Evolutionary conservation across 805 yeast species (phyloP), one percentile per base, ranked within the genome.

Genomic region (Diddensiella transvaalensis): DNA sequence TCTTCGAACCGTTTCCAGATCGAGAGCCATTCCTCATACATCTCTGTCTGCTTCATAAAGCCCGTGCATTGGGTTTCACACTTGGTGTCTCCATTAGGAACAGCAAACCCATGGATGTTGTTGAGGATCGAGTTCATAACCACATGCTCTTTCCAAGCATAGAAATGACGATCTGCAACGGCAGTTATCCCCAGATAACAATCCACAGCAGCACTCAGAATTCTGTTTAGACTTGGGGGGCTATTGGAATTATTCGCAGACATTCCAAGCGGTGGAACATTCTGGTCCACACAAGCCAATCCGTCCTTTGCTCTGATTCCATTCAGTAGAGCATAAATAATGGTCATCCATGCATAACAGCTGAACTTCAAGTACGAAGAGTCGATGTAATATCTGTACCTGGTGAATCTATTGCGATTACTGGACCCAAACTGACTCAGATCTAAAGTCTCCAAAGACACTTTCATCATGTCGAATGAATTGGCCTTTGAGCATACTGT

Each of bases 71-170:
- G 13, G 8, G 10, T n/a, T n/a, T 17, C 15, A n/a, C 19, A 6
- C 8, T 10, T 17, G 15, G 8, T 8, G n/a, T 35, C 15, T 10
- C 10, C 10, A n/a, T 6, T 17, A n/a, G 42, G n/a, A 18, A 38
- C 18, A 4, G 23, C 32, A 23, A 40, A 40, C 10, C 22, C 44
- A 13, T 17, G 44, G 13, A 21, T 19, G 19, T n/a, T 22, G 11
- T 24, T 40, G 24, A 51, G 42, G 18, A 46, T 46, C 5, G 47
- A 18, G 21, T 38, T 46, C 46, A 51, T 42, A 19, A 52, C 37
- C 15, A 51, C 26, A 30, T 51, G 44, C 26, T 49, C 46, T 35
- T 47, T 46, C 55, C 55, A 51, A 4, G 43, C 46, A 22, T 21
- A 42, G 44, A 47, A 51, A 22, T 36, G 33, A 13, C 30, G 17